Percentiles rank a stretch among this genome's conserved stretches.
phyloP scores from a whole-genome alignment of 2,329 filamentous ascomycete genomes.

The Clarireedia homoeocarpa region DNA sequence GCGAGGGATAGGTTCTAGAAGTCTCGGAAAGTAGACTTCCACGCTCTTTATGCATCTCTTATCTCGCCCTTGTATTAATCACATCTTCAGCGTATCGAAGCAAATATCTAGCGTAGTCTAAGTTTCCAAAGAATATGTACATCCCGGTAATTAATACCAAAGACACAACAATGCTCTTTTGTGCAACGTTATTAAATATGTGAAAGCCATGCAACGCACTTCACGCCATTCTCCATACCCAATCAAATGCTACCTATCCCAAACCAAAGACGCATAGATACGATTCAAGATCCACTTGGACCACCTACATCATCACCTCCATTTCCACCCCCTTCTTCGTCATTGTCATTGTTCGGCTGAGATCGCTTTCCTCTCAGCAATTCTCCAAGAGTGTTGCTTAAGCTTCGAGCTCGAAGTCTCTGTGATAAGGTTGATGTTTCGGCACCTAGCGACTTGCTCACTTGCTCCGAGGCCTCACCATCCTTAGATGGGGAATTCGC shows the following conservation, averaged over 20 bases:
- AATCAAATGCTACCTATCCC: constrained; percentile 3
- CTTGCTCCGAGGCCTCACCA: constrained; percentile 1
- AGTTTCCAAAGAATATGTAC: background rate
- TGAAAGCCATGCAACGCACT: background rate
- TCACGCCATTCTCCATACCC: constrained; percentile 6
- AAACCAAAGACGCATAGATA: background rate
- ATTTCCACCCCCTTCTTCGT: constrained; percentile 10
- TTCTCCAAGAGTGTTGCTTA: constrained; percentile 27
- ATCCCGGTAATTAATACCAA: background rate
- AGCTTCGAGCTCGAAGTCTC: constrained; percentile 22
- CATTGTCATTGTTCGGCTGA: background rate
- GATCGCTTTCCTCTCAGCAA: constrained; percentile 19
- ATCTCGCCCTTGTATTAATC: no score
- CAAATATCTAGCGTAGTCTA: background rate
- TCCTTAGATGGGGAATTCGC: constrained; percentile 10
- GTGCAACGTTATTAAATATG: background rate
- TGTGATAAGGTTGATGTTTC: constrained; percentile 14
- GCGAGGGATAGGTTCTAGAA: no score
- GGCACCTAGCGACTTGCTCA: constrained; percentile 18
- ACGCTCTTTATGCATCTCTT: no score
- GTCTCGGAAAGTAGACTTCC: no score
- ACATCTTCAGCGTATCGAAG: background rate
- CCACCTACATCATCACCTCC: constrained; percentile 24
- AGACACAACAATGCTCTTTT: background rate
- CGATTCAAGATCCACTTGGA: constrained; percentile 19